Percentiles rank a stretch among this genome's conserved stretches.
Conservation (phyloP, 2,329 filamentous ascomycete genomes). For the Trichoderma oligosporum region DNA sequence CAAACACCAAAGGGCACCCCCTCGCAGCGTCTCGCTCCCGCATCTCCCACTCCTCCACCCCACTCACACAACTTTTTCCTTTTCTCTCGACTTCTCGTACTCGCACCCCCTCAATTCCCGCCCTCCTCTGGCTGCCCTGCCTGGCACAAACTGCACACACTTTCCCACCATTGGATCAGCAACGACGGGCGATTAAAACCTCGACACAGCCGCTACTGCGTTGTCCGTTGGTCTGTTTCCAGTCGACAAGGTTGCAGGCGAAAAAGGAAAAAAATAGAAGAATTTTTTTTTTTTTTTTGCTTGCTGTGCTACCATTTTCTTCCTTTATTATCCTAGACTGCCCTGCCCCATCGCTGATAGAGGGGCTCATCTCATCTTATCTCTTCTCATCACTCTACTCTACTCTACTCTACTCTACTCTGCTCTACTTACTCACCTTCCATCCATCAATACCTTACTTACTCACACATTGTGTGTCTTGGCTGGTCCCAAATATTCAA, state of each 20-base stretch:
- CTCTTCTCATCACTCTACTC: neutral
- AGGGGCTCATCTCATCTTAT: constrained; percentile 7
- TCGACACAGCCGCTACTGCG: constrained; percentile 25
- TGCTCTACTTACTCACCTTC: neutral
- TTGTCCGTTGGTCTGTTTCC: constrained; percentile 23
- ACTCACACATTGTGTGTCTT: too few species aligned
- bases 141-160: constrained; percentile 24
- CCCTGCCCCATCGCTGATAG: constrained; percentile 1
- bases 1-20: neutral
- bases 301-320: neutral
- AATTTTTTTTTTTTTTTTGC: neutral
- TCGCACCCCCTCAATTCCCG: constrained; percentile 15
- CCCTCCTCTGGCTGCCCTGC: constrained; percentile 16
- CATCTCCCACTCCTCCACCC: neutral
- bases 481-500: too few species aligned
- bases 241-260: constrained; percentile 16
- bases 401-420: neutral
- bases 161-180: constrained; percentile 21
- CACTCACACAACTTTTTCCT: constrained; percentile 3
- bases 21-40: neutral
- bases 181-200: constrained; percentile 23
- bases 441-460: too few species aligned
- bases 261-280: neutral
- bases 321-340: neutral
- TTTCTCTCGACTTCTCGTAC: neutral